phyloP scores from a whole-genome alignment of 345 rosid genomes.

The Psidium friedrichsthalianum region DNA sequence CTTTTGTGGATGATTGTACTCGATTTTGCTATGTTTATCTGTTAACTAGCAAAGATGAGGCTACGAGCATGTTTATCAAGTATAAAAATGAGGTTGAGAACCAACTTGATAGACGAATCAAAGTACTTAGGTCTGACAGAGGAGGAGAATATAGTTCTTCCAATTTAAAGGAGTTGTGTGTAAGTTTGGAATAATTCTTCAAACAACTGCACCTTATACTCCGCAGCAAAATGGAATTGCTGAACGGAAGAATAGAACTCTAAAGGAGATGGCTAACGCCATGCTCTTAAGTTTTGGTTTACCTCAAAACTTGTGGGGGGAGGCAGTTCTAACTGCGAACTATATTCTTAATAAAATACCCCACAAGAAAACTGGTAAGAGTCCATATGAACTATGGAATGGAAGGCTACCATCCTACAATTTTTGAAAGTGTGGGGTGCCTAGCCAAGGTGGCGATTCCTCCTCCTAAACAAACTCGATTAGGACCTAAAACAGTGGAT shows the following conservation, averaged over 20 bases:
- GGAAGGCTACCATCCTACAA: no score
- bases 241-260: neutral
- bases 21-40: neutral
- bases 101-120: no score
- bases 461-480: neutral
- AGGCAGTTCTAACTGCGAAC: neutral
- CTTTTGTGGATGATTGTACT: neutral
- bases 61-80: neutral
- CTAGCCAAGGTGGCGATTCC: neutral
- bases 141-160: neutral
- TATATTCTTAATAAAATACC: no score
- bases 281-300: neutral
- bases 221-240: neutral
- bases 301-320: neutral
- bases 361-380: no score
- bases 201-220: neutral
- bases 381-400: no score
- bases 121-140: no score
- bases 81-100: no score
- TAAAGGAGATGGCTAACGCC: neutral
- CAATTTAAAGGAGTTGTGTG: neutral
- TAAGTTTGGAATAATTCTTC: neutral
- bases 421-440: neutral
- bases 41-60: neutral
- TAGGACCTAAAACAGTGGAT: neutral